phyloP scores from a whole-genome alignment of 495 filamentous ascomycete genomes.

The Penicillium argentinense region DNA sequence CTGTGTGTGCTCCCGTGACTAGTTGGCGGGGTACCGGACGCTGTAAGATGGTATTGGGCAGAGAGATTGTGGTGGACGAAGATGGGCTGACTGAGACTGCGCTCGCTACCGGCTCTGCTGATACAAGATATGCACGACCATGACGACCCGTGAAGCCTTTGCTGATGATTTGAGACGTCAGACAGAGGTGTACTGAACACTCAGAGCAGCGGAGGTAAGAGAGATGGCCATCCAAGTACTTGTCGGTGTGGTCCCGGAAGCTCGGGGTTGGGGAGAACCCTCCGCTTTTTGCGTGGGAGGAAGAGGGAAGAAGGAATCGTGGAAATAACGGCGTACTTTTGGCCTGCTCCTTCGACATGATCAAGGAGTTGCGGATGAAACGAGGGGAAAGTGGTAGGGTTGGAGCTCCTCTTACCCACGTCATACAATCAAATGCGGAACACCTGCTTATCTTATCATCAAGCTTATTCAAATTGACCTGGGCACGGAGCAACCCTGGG shows the following conservation, averaged over 20 bases:
- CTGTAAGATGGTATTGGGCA: constrained; percentile 58
- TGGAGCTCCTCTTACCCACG: neutral
- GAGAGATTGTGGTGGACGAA: constrained; percentile 33
- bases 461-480: neutral
- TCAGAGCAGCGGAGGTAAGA: constrained; percentile 70
- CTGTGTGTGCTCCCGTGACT: constrained; percentile 73
- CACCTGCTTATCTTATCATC: constrained; percentile 15
- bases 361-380: neutral
- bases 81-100: constrained; percentile 32
- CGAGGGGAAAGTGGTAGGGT: neutral
- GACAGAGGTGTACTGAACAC: constrained; percentile 74
- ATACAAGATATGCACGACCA: constrained; percentile 86
- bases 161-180: constrained; percentile 76
- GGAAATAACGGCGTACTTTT: constrained; percentile 25
- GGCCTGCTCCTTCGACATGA: constrained; percentile 18
- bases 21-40: constrained; percentile 68
- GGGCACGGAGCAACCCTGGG: too few relatives aligned
- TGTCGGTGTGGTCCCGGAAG: constrained; percentile 19
- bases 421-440: neutral
- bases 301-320: constrained; percentile 56
- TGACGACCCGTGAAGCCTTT: constrained; percentile 95
- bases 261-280: constrained; percentile 20
- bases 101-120: constrained; percentile 34
- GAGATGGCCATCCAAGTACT: constrained; percentile 49
- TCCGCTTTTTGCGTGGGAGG: constrained; percentile 33